phyloP scores from a whole-genome alignment of 352 stramenopile genomes.

The Phytophthora lateralis region DNA sequence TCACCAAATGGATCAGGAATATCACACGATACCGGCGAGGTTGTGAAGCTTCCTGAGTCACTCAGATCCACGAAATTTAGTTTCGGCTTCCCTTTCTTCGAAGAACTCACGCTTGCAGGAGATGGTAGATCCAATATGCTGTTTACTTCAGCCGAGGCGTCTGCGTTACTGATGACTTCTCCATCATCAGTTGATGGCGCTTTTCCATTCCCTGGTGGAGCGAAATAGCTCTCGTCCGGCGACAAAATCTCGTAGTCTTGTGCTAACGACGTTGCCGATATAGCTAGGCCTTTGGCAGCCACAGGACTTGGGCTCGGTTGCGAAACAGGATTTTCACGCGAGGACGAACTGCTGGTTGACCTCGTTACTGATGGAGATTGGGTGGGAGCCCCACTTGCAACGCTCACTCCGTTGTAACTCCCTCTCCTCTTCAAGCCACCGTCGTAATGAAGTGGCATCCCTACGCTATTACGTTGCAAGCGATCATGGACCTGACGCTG shows the following conservation, averaged over 20 bases:
- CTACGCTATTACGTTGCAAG: slow-evolving; percentile 32
- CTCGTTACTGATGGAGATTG: slow-evolving; percentile 11
- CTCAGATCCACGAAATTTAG: slow-evolving; percentile 35
- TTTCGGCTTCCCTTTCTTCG: slow-evolving; percentile 32
- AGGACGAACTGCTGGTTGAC: slow-evolving; percentile 19
- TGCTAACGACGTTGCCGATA: slow-evolving; percentile 29
- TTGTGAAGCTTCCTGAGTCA: slow-evolving; percentile 33
- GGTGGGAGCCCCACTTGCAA: slow-evolving; percentile 7
- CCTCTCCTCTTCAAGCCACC: slow-evolving; percentile 26
- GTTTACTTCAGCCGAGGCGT: slow-evolving; percentile 1
- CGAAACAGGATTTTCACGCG: slow-evolving; percentile 10
- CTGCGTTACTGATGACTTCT: slow-evolving; percentile 1
- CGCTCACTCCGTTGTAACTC: slow-evolving; percentile 26
- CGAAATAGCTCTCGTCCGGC: slow-evolving; percentile 23
- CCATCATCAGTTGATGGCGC: slow-evolving; percentile 6
- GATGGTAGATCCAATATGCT: slow-evolving; percentile 15
- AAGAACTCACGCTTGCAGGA: slow-evolving; percentile 21
- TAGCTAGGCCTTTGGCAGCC: slow-evolving; percentile 9
- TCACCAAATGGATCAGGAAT: slow-evolving; percentile 19
- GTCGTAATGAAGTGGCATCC: slow-evolving; percentile 12
- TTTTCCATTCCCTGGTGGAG: slow-evolving; percentile 16
- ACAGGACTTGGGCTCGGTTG: slow-evolving; percentile 16
- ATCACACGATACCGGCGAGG: slow-evolving; percentile 34
- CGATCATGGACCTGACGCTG: slow-evolving; percentile 37
- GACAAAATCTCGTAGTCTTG: slow-evolving; percentile 40